A percentile compares a stretch with the other conserved stretches of the same genome.
Evolutionary conservation across 1,284 basidiomycete genomes (phyloP).

Genomic region (Chalciporus sp.): DNA sequence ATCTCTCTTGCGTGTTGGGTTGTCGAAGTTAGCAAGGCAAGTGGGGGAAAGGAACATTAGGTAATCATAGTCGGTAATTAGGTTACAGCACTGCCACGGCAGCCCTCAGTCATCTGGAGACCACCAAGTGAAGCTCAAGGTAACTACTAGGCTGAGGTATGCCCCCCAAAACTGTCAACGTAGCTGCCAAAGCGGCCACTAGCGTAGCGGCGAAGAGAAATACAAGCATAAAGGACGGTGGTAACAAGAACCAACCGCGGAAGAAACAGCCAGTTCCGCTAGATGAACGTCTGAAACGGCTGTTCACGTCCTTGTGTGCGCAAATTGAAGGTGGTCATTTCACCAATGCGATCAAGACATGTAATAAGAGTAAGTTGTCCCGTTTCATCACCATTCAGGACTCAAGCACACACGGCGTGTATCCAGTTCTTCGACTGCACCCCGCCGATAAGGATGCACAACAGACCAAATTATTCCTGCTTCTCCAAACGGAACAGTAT

Average conservation of each 20-base stretch:
- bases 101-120: not conserved
- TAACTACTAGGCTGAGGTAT: constrained; percentile 8
- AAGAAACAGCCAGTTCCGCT: constrained; percentile 59
- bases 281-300: constrained; percentile 64
- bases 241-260: constrained; percentile 37
- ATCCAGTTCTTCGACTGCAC: constrained; percentile 67
- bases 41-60: constrained; percentile 14
- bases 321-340: constrained; percentile 86
- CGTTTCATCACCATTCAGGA: constrained; percentile 28
- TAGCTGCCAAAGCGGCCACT: constrained; percentile 3
- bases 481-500: constrained; percentile 84
- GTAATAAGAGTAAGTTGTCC: constrained; percentile 75
- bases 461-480: constrained; percentile 80
- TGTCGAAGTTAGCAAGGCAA: not conserved
- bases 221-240: constrained; percentile 8
- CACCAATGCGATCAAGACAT: constrained; percentile 82
- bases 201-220: constrained; percentile 4
- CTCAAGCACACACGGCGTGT: constrained; percentile 17
- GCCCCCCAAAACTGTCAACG: constrained; percentile 21
- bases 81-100: constrained; percentile 14
- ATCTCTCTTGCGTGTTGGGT: constrained; percentile 3
- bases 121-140: not conserved
- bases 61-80: constrained; percentile 28
- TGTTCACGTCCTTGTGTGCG: constrained; percentile 78
- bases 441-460: constrained; percentile 71